A percentile compares a stretch with the other conserved stretches of the same genome.
These are phyloP conservation scores for Penicillium vulpinum DNA, from an alignment of 2,329 filamentous ascomycete genomes.

Conservation along the genomic window DNA sequence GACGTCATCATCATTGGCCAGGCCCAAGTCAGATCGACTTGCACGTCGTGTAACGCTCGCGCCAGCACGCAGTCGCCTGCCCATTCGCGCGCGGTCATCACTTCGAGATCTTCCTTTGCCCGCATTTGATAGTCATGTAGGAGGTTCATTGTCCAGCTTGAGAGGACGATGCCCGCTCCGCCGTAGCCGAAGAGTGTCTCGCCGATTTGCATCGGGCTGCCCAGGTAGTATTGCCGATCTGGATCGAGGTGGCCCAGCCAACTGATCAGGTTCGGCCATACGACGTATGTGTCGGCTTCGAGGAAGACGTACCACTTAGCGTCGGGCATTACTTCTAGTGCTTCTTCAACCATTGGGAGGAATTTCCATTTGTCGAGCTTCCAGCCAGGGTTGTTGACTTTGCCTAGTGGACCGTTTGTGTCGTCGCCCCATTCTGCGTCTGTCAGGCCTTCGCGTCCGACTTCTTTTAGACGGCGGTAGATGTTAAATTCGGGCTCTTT, in stretches of 20 bases:
- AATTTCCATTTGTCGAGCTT: conserved; percentile 60
- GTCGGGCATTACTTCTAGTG: conserved; percentile 44
- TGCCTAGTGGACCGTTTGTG: conserved; percentile 36
- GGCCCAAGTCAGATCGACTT: conserved; percentile 43
- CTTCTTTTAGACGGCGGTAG: conserved; percentile 48
- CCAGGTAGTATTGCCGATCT: conserved; percentile 50
- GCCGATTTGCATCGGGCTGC: conserved; percentile 54
- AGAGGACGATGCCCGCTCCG: conserved; percentile 54
- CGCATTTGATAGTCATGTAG: conserved; percentile 38
- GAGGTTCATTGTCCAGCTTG: conserved; percentile 46
- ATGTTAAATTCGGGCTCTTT: conserved; percentile 49
- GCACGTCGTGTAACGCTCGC: conserved; percentile 45
- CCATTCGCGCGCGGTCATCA: conserved; percentile 44
- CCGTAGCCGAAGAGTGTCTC: conserved; percentile 53
- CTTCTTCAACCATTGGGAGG: conserved; percentile 53
- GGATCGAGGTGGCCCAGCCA: conserved; percentile 54
- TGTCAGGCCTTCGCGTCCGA: conserved; percentile 44
- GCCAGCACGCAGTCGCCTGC: conserved; percentile 52
- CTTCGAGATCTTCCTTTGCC: conserved; percentile 45
- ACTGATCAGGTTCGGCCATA: conserved; percentile 53
- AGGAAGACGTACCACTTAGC: conserved; percentile 60
- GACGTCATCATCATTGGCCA: conserved; percentile 49
- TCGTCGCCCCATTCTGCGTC: conserved; percentile 28
- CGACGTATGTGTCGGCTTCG: conserved; percentile 58
- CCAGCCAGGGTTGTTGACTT: conserved; percentile 49